Evolutionary conservation across 306 rosid genomes (phyloP).

Genomic region (Cercis canadensis): DNA sequence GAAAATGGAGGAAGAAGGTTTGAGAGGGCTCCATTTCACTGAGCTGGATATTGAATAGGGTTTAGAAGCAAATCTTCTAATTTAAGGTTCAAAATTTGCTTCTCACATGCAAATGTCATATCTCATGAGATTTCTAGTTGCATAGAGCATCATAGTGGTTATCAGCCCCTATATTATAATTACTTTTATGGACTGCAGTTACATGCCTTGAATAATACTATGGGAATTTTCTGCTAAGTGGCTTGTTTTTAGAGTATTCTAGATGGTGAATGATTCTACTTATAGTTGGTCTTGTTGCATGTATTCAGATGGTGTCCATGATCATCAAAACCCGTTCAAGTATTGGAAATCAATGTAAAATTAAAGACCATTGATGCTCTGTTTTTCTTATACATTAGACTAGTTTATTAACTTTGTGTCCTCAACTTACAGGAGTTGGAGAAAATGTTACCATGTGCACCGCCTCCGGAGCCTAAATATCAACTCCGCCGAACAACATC

Average conservation of each 20-base stretch:
- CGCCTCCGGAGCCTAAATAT: slow-evolving; percentile 83
- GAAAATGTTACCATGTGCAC: slow-evolving; percentile 65
- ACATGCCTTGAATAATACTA: too few relatives aligned
- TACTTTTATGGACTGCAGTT: too few relatives aligned
- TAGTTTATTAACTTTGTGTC: neutral
- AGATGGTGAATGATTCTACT: too few relatives aligned
- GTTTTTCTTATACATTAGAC: neutral
- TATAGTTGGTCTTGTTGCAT: too few relatives aligned
- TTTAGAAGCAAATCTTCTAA: neutral
- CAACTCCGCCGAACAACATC: slow-evolving; percentile 93
- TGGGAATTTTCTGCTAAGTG: too few relatives aligned
- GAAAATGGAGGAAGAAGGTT: neutral
- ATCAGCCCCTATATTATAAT: too few relatives aligned
- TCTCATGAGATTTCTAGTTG: slow-evolving; percentile 9
- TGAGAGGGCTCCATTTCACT: slow-evolving; percentile 6
- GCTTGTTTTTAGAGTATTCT: neutral
- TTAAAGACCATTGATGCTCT: neutral
- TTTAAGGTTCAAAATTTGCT: too few relatives aligned
- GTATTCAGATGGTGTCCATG: too few relatives aligned
- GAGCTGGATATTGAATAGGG: neutral
- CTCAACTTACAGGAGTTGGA: slow-evolving; percentile 77
- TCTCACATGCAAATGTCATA: neutral
- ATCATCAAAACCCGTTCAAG: neutral
- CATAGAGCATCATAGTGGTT: neutral
- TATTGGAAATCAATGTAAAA: neutral